Percentiles rank a stretch among this genome's conserved stretches.
Conservation (phyloP, 2,329 filamentous ascomycete species). For the Xylariaceae sp. region DNA sequence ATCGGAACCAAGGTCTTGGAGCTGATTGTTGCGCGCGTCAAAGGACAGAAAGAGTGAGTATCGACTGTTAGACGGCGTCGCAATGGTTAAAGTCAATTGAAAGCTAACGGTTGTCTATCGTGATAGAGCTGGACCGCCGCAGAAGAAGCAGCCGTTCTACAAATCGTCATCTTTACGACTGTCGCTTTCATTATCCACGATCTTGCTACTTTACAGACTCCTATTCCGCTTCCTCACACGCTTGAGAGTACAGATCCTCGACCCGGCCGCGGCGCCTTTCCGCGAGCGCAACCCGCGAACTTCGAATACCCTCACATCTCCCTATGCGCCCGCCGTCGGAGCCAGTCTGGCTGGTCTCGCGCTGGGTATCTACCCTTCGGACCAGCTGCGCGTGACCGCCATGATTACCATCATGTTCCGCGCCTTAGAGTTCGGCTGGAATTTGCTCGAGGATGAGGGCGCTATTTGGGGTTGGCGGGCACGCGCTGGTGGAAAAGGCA, state of each 20-base stretch:
- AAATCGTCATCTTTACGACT: conserved; percentile 70
- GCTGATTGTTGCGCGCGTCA: conserved; percentile 45
- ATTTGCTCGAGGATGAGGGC: conserved; percentile 71
- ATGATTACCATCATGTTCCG: conserved; percentile 79
- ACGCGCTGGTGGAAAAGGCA: conserved; percentile 37
- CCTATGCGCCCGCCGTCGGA: conserved; percentile 82
- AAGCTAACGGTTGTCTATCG: neutral
- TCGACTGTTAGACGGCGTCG: neutral
- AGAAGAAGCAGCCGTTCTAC: conserved; percentile 51
- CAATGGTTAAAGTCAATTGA: neutral
- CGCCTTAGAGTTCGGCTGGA: conserved; percentile 83
- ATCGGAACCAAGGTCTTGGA: conserved; percentile 62
- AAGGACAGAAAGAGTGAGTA: conserved; percentile 44
- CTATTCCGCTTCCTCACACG: conserved; percentile 86
- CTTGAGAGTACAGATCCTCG: conserved; percentile 72
- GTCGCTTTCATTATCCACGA: conserved; percentile 76
- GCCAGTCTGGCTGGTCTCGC: conserved; percentile 82
- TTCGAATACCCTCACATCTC: conserved; percentile 71
- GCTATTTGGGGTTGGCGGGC: conserved; percentile 57
- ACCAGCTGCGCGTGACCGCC: conserved; percentile 64
- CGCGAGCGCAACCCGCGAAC: conserved; percentile 76
- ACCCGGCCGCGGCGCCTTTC: conserved; percentile 76
- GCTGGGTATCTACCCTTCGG: conserved; percentile 67
- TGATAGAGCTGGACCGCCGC: conserved; percentile 19
- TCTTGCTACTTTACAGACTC: conserved; percentile 82